phyloP scores from a whole-genome alignment of 23 red algal genomes.

The Chondrus crispus region DNA sequence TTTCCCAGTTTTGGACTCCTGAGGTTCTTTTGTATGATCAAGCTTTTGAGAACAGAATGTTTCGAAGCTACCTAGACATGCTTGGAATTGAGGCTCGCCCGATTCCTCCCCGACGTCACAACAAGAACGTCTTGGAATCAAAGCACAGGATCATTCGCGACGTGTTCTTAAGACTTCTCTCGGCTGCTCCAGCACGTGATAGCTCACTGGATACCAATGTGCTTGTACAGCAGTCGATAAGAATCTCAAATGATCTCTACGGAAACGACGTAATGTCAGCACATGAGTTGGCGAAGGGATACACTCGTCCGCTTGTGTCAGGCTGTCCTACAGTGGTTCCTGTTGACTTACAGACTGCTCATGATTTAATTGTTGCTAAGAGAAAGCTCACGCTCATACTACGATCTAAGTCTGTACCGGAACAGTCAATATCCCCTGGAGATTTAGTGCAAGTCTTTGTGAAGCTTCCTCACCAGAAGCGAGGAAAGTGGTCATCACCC shows the following conservation, averaged over 20 bases:
- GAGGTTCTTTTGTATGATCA: no score
- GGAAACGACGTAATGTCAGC: not conserved
- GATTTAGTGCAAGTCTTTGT: not conserved
- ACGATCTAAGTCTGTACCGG: not conserved
- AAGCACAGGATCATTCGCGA: not conserved
- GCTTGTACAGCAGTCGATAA: not conserved
- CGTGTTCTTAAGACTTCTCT: not conserved
- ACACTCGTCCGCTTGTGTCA: not conserved
- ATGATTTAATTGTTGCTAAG: not conserved
- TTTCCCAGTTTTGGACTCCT: not conserved
- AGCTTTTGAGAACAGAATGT: no score
- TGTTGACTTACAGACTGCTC: not conserved
- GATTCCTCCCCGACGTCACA: not conserved
- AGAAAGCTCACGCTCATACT: constrained; percentile 1
- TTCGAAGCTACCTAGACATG: no score
- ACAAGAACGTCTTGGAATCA: not conserved
- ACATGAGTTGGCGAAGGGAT: not conserved
- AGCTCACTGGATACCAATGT: not conserved
- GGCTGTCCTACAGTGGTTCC: not conserved
- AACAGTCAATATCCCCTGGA: not conserved
- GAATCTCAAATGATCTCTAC: constrained; percentile 14
- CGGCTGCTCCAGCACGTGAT: not conserved
- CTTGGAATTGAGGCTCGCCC: not conserved
- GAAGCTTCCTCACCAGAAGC: not conserved
- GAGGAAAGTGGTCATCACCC: not conserved